Evolutionary conservation across 768 basidiomycete species (phyloP), one percentile per base, ranked within the genome.

Genomic region (Psilocybe subaeruginosa): DNA sequence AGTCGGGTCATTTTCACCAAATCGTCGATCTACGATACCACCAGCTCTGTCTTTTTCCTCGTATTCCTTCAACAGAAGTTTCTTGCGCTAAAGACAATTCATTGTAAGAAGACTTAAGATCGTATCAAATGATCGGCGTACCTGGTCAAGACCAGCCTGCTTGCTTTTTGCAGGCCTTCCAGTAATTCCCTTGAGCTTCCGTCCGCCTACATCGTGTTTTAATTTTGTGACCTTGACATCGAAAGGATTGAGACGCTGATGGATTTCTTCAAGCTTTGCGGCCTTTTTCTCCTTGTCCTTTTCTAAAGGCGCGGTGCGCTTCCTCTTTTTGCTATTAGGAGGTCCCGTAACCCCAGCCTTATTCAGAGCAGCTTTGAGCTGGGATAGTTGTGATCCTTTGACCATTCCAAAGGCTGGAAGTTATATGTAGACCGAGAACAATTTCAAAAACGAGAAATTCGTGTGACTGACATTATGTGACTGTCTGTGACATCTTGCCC

Each of bases 1-100:
- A 8, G 88, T 83, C 1, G 95, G 89, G 63, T 99, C 89, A 70
- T 93, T 89, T 83, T 99, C 97, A 77, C 97, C 97, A 71, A 99
- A 98, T 17, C 97, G 90, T 54, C 93, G 85, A 75, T 99, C 97
- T 59, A 96, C 78, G 60, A 99, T 89, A 4, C 95, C 93, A 4
- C 95, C 96, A 8, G 91, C 87, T 64, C 88, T 90, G 51, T 85
- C 88, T 65, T 87, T 90, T 53, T 91, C 85, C 62, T 93, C 85
- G 56, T 87, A 90, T 76, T 99, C 95, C 62, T 95, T 95, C 56
- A 99, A 76, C 23, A 99, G 78, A 0, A 89, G 91, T 79, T 90
- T 90, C 73, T 91, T 93, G 51, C 97, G 81, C 95, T 97, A 27
- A 55, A 61, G 19, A 45, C 57, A 65, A 56, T 29, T 61, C 52